phyloP scores from a whole-genome alignment of 805 yeast species.

The Wickerhamomyces ciferrii region DNA sequence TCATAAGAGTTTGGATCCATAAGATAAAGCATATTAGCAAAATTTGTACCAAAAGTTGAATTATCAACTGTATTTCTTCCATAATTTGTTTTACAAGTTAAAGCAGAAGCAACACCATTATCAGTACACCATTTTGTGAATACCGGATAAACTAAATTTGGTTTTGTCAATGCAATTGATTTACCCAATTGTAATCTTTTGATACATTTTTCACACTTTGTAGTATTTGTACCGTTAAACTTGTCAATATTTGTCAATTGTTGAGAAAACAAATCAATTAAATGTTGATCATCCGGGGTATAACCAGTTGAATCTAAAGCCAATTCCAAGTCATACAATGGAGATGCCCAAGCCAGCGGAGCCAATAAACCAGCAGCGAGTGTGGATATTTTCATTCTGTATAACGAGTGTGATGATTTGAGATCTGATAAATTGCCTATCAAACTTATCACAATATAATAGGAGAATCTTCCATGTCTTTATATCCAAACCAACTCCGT shows the following conservation, averaged over 20 bases:
- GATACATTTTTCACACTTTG: constrained; percentile 30
- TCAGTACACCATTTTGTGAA: constrained; percentile 40
- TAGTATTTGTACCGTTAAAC: constrained; percentile 11
- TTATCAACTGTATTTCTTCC: constrained; percentile 32
- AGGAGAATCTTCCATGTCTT: neutral
- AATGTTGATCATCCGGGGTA: neutral
- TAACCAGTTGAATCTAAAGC: neutral
- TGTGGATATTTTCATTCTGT: neutral
- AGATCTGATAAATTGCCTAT: too few relatives aligned
- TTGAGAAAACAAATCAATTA: neutral
- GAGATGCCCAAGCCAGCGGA: neutral
- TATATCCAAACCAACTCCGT: too few relatives aligned
- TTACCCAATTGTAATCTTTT: constrained; percentile 31
- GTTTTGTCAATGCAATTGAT: constrained; percentile 30
- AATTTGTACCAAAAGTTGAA: constrained; percentile 37
- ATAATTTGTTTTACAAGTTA: constrained; percentile 27
- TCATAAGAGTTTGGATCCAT: constrained; percentile 50
- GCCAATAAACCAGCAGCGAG: neutral
- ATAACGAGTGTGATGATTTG: too few relatives aligned
- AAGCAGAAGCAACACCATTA: constrained; percentile 18
- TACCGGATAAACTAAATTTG: constrained; percentile 35
- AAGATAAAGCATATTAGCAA: constrained; percentile 42
- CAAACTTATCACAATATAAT: too few relatives aligned
- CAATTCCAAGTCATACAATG: neutral
- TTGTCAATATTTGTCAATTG: neutral